Base-by-base conservation (phyloP, 2,329 filamentous ascomycete species). In the Xylaria digitata region DNA sequence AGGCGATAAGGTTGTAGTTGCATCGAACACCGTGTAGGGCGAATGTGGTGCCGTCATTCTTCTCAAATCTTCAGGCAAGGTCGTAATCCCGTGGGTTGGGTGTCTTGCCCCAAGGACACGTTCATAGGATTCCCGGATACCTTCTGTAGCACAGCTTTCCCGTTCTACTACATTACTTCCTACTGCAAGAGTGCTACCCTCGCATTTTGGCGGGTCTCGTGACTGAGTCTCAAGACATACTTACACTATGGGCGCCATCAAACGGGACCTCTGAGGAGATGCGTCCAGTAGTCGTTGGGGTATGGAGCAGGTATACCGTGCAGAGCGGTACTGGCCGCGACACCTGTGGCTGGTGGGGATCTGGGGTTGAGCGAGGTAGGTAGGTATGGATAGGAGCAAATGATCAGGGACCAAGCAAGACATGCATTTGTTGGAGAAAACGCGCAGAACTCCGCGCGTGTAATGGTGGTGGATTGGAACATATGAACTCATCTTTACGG, bases 71-170 rank as follows among this genome's bases (percentile, higher is more conserved):
- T n/a, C 8, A 13, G 26, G 46, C 45, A 61, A 34, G 62, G 62
- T 54, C 65, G 15, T 26, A 52, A 66, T 55, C 58, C 63, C 34
- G 21, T 68, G 66, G 67, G 67, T 70, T 57, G 57, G 62, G 65
- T 67, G 65, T 71, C 55, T 68, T 65, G 17, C 21, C 17, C 15
- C n/a, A 32, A 58, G 30, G n/a, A 48, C 42, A 17, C 21, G 34
- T 30, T 19, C 19, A 19, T 54, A 2, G 9, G n/a, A n/a, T n/a
- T n/a, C n/a, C n/a, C n/a, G n/a, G n/a, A n/a, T n/a, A n/a, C n/a
- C 19, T 11, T 26, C 17, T 17, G 46, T 53, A 19, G 48, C 40
- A 46, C 61, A 64, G 48, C 23, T 45, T 40, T 15, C 9, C 21
- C 15, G 8, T 53, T 53, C 26, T 37, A 37, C 43, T 23, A 15